Base-by-base conservation (phyloP, 2,329 filamentous ascomycete species). In the Colletotrichum liaoningense region DNA sequence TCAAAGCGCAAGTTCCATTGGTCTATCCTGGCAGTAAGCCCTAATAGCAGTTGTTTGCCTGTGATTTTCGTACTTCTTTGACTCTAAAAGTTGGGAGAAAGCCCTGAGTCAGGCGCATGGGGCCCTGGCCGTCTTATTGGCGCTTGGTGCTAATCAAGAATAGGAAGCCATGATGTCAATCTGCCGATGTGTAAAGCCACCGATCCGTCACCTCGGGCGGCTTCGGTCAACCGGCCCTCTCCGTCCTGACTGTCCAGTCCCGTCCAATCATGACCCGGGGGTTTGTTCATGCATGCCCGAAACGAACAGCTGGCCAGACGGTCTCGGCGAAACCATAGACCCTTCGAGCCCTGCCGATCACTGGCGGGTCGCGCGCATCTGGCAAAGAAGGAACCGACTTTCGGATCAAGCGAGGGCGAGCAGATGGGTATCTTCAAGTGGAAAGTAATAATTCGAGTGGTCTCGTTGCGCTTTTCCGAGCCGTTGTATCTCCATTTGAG, bases 401-500 rank as follows among this genome's bases (percentile, higher is more conserved):
- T 49, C 28, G 22, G 62, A 42, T 28, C 26, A 38, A 22, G 58
- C 46, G 33, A 63, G 22, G 59, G 38, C 66, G 67, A 49, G n/a
- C 9, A 28, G 16, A 56, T 65, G 49, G 67, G 62, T 71, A 73
- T 73, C 49, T 73, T 70, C 62, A 73, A 73, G 71, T 28, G 71
- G 67, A 66, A 73, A 71, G 56, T 66, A 71, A 55, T 58, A 62
- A 62, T 73, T 73, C 49, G 60, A 49, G 60, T 70, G 71, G 67
- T 66, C 71, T 73, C 71, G 67, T 63, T 66, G 67, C 71, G 55
- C 71, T 69, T 74, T 73, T 73, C 69, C 63, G 69, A 73, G 59
- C 68, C 72, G 46, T 69, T 52, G 69, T 65, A 54, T 69, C 24
- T n/a, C 64, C 70, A 59, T 69, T 73, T 57, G 60, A 66, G 52